Evolutionary conservation across 495 filamentous ascomycete species (phyloP).

Genomic region (Lophiostoma macrostomum): DNA sequence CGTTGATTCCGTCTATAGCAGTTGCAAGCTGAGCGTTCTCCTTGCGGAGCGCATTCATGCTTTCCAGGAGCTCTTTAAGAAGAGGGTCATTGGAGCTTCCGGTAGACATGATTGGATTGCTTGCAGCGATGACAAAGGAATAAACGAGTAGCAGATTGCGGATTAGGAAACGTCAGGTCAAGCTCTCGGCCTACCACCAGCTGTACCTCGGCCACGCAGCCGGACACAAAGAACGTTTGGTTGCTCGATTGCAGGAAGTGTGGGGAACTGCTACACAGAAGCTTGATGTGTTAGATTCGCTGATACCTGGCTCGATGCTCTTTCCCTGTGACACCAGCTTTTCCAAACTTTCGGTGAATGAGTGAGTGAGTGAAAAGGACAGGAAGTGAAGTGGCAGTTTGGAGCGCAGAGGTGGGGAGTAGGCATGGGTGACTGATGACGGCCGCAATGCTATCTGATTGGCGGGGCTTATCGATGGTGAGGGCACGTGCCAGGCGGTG

Average conservation of each 20-base stretch:
- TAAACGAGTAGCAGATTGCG: no score
- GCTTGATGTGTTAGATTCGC: no score
- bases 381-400: neutral
- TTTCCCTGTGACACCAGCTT: no score
- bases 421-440: slow-evolving; percentile 6
- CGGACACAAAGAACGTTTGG: no score
- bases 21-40: slow-evolving; percentile 59
- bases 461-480: slow-evolving; percentile 20
- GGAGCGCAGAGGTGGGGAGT: neutral
- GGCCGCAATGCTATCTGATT: slow-evolving; percentile 12
- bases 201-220: no score
- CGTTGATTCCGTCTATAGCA: slow-evolving; percentile 62
- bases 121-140: slow-evolving; percentile 20
- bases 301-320: no score
- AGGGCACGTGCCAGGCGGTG: slow-evolving; percentile 18
- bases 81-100: slow-evolving; percentile 31
- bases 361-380: no score
- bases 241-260: no score
- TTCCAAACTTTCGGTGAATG: no score
- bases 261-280: no score
- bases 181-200: no score
- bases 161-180: no score
- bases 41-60: slow-evolving; percentile 52
- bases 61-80: slow-evolving; percentile 53
- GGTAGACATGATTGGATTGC: slow-evolving; percentile 24